A percentile compares a stretch with the other conserved stretches of the same genome.
Conservation (phyloP, 2,329 filamentous ascomycete genomes). For the Tolypocladium endophyticum region DNA sequence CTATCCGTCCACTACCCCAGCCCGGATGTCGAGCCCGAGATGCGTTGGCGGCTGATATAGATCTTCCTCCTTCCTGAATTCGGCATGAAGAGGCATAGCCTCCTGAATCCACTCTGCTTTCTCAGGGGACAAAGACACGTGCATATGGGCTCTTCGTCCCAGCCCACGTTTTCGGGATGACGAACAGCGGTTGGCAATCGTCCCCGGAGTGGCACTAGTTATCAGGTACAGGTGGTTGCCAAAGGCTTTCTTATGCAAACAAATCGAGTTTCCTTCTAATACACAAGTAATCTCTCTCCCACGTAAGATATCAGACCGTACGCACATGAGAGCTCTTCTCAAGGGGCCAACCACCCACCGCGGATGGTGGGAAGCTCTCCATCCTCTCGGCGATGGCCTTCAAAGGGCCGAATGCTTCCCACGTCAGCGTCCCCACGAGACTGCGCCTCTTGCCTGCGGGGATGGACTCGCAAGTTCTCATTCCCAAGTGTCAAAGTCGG, state of each 20-base stretch:
- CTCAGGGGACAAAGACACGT: neutral
- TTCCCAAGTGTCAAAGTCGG: neutral
- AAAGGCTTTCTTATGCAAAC: neutral
- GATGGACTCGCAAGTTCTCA: neutral
- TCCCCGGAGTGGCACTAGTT: too few relatives aligned
- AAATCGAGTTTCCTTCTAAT: neutral
- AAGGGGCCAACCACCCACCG: neutral
- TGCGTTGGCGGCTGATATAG: neutral
- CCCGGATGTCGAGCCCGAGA: neutral
- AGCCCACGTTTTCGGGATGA: too few relatives aligned
- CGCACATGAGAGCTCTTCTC: neutral
- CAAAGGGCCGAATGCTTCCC: neutral
- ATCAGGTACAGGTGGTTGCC: neutral
- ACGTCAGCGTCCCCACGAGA: neutral
- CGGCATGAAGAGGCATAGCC: neutral
- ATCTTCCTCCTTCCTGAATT: neutral
- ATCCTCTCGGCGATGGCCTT: neutral
- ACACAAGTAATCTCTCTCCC: too few relatives aligned
- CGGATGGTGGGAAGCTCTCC: neutral
- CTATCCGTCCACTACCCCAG: neutral
- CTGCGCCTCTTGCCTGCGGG: neutral
- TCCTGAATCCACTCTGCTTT: neutral
- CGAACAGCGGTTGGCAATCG: neutral
- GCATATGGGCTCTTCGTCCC: neutral
- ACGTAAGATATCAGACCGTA: neutral